A percentile compares a stretch with the other conserved stretches of the same genome.
Evolutionary conservation across 2,329 filamentous ascomycete species (phyloP).

Genomic region (Colletotrichum sidae): DNA sequence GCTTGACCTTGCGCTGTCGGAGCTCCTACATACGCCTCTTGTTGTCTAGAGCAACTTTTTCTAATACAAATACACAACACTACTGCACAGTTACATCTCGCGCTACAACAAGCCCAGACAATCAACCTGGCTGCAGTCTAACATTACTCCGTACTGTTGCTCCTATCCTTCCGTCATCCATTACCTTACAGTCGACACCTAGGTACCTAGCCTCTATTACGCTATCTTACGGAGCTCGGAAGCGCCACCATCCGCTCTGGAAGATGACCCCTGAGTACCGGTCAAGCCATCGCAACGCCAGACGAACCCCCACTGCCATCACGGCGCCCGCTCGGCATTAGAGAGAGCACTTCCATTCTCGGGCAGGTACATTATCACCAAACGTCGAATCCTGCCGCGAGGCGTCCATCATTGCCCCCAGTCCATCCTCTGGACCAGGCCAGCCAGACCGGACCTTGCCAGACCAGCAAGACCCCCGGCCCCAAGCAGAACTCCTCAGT

Average conservation of each 20-base stretch:
- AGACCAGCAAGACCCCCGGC: not conserved
- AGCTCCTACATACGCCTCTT: slow-evolving; percentile 19
- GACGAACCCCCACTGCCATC: not conserved
- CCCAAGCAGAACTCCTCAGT: no score
- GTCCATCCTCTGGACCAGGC: not conserved
- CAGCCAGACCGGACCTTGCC: slow-evolving; percentile 1
- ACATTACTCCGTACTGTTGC: no score
- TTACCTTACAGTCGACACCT: no score
- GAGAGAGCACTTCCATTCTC: slow-evolving; percentile 6
- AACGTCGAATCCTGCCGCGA: not conserved
- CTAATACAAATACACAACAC: slow-evolving; percentile 10
- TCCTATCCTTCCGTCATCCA: no score
- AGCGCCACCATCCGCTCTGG: slow-evolving; percentile 15
- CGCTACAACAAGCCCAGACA: not conserved
- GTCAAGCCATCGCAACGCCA: not conserved
- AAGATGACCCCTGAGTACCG: slow-evolving; percentile 25
- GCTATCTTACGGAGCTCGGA: not conserved
- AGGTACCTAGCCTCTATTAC: no score
- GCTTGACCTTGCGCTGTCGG: slow-evolving; percentile 13
- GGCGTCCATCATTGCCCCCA: not conserved
- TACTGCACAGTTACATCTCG: not conserved
- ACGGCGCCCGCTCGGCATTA: not conserved
- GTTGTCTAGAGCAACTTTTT: slow-evolving; percentile 5
- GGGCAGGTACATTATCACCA: slow-evolving; percentile 23
- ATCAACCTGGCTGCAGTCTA: not conserved